Percentiles rank a stretch among this genome's conserved stretches.
Conservation (phyloP, 1,284 basidiomycete species). For the Veloboletus limbatus region DNA sequence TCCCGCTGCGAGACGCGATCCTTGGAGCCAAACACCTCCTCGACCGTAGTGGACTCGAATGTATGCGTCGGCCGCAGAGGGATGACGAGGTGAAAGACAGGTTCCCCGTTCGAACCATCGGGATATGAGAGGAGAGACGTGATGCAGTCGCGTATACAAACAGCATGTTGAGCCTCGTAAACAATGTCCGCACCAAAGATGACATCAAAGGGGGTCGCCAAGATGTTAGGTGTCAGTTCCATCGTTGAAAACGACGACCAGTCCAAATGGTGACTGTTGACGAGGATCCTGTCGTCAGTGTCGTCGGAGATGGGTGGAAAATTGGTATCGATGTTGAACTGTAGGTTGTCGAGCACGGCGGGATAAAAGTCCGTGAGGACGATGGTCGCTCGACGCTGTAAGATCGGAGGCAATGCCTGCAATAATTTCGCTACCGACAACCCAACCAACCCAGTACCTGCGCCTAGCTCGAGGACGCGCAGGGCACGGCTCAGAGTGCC, state of each 20-base stretch:
- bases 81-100: conserved; percentile 69
- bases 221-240: conserved; percentile 17
- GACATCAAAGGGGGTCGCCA: conserved; percentile 54
- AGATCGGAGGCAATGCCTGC: conserved; percentile 16
- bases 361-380: conserved; percentile 81
- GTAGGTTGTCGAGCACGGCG: conserved; percentile 71
- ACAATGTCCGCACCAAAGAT: conserved; percentile 75
- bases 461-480: conserved; percentile 79
- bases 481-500: no score
- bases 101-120: conserved; percentile 3
- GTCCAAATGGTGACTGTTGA: conserved; percentile 44
- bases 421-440: conserved; percentile 59
- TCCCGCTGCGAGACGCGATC: conserved; percentile 15
- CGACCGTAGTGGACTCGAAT: conserved; percentile 56
- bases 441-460: conserved; percentile 85
- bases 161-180: conserved; percentile 67
- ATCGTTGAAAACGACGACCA: conserved; percentile 56
- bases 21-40: conserved; percentile 46
- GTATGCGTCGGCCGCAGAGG: conserved; percentile 67
- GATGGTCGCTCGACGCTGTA: conserved; percentile 39
- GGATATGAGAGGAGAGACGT: conserved; percentile 51
- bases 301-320: conserved; percentile 33
- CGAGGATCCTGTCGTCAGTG: conserved; percentile 1
- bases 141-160: conserved; percentile 64
- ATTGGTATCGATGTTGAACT: conserved; percentile 64